Evolutionary conservation across 176 grass and related monocot species (phyloP).

Genomic region (Aechmea fasciata): DNA sequence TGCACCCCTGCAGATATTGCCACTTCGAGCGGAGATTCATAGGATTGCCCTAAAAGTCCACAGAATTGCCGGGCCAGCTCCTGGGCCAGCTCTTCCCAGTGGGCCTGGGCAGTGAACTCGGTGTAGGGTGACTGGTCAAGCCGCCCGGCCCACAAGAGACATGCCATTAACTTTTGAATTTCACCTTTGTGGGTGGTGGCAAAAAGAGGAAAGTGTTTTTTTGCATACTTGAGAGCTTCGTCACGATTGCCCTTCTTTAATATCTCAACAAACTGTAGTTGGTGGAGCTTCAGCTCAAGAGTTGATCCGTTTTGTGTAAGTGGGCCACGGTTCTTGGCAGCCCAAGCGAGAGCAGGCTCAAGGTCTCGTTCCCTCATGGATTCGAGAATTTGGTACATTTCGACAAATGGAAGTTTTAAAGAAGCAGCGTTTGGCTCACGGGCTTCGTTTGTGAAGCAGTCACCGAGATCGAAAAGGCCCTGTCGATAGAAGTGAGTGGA

Average conservation of each 20-base stretch:
- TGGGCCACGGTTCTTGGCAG: constrained; percentile 42
- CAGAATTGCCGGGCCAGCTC: constrained; percentile 79
- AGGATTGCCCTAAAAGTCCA: constrained; percentile 57
- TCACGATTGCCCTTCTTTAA: constrained; percentile 41
- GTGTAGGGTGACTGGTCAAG: constrained; percentile 80
- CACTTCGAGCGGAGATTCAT: constrained; percentile 42
- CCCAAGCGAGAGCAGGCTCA: constrained; percentile 65
- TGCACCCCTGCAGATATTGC: constrained; percentile 60
- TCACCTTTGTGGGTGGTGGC: constrained; percentile 35
- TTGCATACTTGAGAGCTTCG: constrained; percentile 54
- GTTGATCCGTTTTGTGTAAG: constrained; percentile 50
- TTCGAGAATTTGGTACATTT: constrained; percentile 77
- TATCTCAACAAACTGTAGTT: constrained; percentile 74
- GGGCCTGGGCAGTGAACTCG: constrained; percentile 38
- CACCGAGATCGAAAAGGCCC: constrained; percentile 74
- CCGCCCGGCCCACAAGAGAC: constrained; percentile 52
- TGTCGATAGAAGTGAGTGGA: constrained; percentile 68
- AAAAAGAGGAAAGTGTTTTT: constrained; percentile 41
- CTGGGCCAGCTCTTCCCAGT: constrained; percentile 56
- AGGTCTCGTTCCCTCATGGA: constrained; percentile 71
- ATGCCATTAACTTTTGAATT: constrained; percentile 65
- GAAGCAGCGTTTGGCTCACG: constrained; percentile 30
- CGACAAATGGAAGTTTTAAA: constrained; percentile 57
- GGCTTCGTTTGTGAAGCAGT: constrained; percentile 49
- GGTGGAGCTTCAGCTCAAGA: constrained; percentile 84